phyloP scores from a whole-genome alignment of 2,329 filamentous ascomycete genomes.

The Xylariaceae sp. region DNA sequence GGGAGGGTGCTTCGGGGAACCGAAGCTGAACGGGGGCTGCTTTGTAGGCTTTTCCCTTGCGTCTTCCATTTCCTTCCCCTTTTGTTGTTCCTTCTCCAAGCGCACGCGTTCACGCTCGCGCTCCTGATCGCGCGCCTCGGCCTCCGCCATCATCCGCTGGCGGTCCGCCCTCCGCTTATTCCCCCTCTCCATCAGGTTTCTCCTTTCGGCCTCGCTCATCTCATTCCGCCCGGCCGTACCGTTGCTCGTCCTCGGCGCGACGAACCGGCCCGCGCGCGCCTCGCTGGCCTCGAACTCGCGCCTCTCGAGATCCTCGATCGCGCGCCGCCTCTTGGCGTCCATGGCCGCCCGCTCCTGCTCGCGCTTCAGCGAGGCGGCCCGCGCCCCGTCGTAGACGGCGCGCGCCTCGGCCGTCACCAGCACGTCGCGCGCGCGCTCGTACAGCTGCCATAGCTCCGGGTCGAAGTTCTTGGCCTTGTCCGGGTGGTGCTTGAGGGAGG shows the following conservation, averaged over 20 bases:
- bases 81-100: slow-evolving; percentile 12
- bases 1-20: slow-evolving; percentile 19
- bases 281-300: slow-evolving; percentile 65
- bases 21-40: not conserved
- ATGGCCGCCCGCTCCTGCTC: slow-evolving; percentile 69
- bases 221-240: slow-evolving; percentile 7
- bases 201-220: slow-evolving; percentile 16
- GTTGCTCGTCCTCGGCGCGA: slow-evolving; percentile 39
- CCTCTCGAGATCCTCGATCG: slow-evolving; percentile 83
- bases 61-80: not conserved
- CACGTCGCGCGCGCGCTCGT: slow-evolving; percentile 83
- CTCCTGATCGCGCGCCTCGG: slow-evolving; percentile 36
- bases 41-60: not conserved
- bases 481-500: slow-evolving; percentile 86
- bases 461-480: slow-evolving; percentile 81
- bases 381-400: slow-evolving; percentile 71
- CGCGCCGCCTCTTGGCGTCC: slow-evolving; percentile 65
- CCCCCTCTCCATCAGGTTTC: slow-evolving; percentile 30
- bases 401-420: slow-evolving; percentile 68
- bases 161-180: slow-evolving; percentile 35
- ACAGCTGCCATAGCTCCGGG: slow-evolving; percentile 75
- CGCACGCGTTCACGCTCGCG: slow-evolving; percentile 25
- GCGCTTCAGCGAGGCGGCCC: slow-evolving; percentile 66
- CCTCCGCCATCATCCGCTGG: slow-evolving; percentile 37
- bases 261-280: slow-evolving; percentile 23